Evolutionary conservation across 148 eudicot genomes (phyloP), one percentile per base, ranked within the genome.

Genomic region (Chenopodium album): DNA sequence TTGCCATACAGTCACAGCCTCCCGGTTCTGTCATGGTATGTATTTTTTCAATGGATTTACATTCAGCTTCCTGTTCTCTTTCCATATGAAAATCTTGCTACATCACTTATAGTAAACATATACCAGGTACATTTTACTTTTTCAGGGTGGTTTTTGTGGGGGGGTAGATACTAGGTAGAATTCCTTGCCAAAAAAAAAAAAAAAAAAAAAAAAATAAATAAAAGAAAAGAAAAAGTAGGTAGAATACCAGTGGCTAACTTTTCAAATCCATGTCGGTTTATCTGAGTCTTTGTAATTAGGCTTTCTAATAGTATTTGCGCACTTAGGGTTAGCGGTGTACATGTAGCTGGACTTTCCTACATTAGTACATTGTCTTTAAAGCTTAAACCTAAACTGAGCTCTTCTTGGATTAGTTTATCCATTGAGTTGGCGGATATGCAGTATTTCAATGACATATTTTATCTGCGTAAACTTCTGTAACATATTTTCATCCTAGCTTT

Each of bases 21-120:
- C 98, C 98, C 37, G 98, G 98, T 75, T 94, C 98, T 41, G 98
- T 94, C 2, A 93, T 93, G 98, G 97, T 94, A 73, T 77, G 86
- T 79, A 9, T 31, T 78, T 23, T 34, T 41, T 47, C 9, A 54
- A 72, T 28, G 32, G 52, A 50, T 19, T 62, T 54, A 2, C 73
- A n/a, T 65, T 66, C 8, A 73, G 19, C 76, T 76, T 31, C 29
- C 48, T 34, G 44, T 68, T 64, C 78, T 65, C 62, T 32, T 73
- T 2, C 28, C 12, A 12, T 2, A 17, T 1, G 71, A 62, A 8
- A 14, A 26, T 32, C 41, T 32, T 72, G 13, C 2, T 8, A 14
- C 13, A 9, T 72, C 52, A 46, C 2, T 47, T 48, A 48, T 11
- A 41, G 44, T 41, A 5, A 41, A 41, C 0, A 41, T 41, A 41